Evolutionary conservation across 495 filamentous ascomycete genomes (phyloP).

Genomic region (Stereocaulon alpinum): DNA sequence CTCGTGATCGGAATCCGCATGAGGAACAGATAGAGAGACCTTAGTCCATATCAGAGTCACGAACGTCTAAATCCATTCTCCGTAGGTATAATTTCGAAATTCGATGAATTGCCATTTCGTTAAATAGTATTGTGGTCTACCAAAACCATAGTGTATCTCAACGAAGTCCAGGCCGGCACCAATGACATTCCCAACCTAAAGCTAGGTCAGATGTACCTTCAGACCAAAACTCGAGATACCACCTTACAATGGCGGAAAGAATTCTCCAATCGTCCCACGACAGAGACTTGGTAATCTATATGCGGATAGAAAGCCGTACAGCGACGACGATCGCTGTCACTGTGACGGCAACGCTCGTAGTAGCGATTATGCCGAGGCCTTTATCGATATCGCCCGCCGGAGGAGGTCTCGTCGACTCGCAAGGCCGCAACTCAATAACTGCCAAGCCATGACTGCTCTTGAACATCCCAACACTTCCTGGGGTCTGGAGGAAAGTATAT

Average conservation of each 20-base stretch:
- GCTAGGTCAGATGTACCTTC: too few species aligned
- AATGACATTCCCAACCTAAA: conserved; percentile 1
- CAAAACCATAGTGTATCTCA: conserved; percentile 9
- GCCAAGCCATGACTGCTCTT: too few species aligned
- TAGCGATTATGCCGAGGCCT: too few species aligned
- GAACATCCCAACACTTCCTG: too few species aligned
- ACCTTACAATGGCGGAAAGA: background rate
- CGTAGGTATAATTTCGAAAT: conserved; percentile 1
- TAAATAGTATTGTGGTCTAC: background rate
- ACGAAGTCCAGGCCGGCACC: conserved; percentile 4
- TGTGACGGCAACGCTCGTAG: background rate
- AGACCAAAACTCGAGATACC: background rate
- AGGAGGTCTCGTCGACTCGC: too few species aligned
- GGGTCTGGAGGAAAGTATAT: too few species aligned
- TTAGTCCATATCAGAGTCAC: conserved; percentile 15
- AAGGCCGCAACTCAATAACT: too few species aligned
- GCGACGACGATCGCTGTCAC: conserved; percentile 24
- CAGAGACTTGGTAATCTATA: background rate
- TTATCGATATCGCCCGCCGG: too few species aligned
- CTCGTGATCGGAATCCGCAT: conserved; percentile 1
- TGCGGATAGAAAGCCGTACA: conserved; percentile 25
- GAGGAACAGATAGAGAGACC: conserved; percentile 11
- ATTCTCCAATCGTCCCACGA: conserved; percentile 15
- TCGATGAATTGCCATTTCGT: conserved; percentile 6
- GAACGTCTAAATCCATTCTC: conserved; percentile 13